Base-by-base conservation (phyloP, 2,329 filamentous ascomycete genomes). In the Epicoccum sorghinum region DNA sequence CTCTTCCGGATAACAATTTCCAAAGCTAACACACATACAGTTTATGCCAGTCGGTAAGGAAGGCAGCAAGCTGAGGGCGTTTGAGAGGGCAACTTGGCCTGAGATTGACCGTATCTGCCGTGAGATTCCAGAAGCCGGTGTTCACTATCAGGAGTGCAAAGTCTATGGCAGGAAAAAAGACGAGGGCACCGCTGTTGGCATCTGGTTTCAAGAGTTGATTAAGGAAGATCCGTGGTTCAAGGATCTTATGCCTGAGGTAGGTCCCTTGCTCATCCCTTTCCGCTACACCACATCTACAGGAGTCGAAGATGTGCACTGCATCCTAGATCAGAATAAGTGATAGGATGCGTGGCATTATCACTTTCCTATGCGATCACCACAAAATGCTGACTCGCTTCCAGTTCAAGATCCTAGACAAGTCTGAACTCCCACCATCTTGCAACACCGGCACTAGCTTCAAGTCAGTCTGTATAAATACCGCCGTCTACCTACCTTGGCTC, bases 381-480 rank as follows among this genome's bases (percentile, higher is more conserved):
- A 33, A 33, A 4, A 33, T 30, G 29, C 50, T 60, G 25, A 65
- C 40, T 7, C 7, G 8, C 18, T 3, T 12, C 18, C 58, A 84
- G 82, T 93, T 87, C 74, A 83, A 84, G 57, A 77, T 86, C 52
- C 74, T 93, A 3, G 69, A 81, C 4, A 72, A 81, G 30, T 74
- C 78, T 8, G 81, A 68, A 62, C 77, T 96, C 1, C 83, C 85
- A 0, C 65, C 78, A 0, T 89, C 84, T 14, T 83, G 88, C 47
- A 87, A 91, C 56, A 89, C 88, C 9, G 92, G 86, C 23, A 89
- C 85, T 45, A 80, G 83, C 50, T 96, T 95, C 74, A 91, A 85
- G 7, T 93, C 90, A 1, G 87, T 96, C 36, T 97, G 93, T 77
- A 93, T 97, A 73, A 97, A 98, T 77, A 90, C 90, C 0, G 86